Conservation (phyloP, 108 stramenopile species). For the Epithemia pelagica region DNA sequence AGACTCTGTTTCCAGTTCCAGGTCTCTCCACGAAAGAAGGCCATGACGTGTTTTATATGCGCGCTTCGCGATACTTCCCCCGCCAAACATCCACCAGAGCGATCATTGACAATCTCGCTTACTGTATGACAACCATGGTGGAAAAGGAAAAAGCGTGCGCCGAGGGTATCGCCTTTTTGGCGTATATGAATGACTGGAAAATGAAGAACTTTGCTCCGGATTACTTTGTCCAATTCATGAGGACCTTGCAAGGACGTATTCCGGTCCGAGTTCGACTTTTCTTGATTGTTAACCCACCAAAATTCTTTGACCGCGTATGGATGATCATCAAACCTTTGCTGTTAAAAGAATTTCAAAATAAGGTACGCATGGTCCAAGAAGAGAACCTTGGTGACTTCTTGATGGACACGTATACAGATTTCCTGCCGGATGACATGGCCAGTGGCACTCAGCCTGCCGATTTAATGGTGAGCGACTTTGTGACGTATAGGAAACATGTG, state of each 20-base stretch:
- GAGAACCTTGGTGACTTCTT: slow-evolving; percentile 22
- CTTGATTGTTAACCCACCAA: slow-evolving; percentile 54
- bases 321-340: slow-evolving; percentile 41
- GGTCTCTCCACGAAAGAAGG: slow-evolving; percentile 35
- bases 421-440: slow-evolving; percentile 34
- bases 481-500: slow-evolving; percentile 17
- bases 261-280: slow-evolving; percentile 34
- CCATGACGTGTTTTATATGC: slow-evolving; percentile 40
- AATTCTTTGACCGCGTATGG: slow-evolving; percentile 45
- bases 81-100: slow-evolving; percentile 19
- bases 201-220: slow-evolving; percentile 36
- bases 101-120: slow-evolving; percentile 46
- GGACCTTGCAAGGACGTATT: slow-evolving; percentile 30
- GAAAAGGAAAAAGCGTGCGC: slow-evolving; percentile 26
- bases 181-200: slow-evolving; percentile 44
- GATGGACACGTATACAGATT: slow-evolving; percentile 19
- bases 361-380: slow-evolving; percentile 32
- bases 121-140: slow-evolving; percentile 35
- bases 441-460: slow-evolving; percentile 18
- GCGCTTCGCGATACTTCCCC: slow-evolving; percentile 35
- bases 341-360: slow-evolving; percentile 25
- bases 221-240: slow-evolving; percentile 41
- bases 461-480: slow-evolving; percentile 33
- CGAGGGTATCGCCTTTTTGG: slow-evolving; percentile 48
- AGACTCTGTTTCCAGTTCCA: slow-evolving; percentile 42